Evolutionary conservation across 805 yeast species (phyloP).

Genomic region (Nakazawaea wickerhamii): DNA sequence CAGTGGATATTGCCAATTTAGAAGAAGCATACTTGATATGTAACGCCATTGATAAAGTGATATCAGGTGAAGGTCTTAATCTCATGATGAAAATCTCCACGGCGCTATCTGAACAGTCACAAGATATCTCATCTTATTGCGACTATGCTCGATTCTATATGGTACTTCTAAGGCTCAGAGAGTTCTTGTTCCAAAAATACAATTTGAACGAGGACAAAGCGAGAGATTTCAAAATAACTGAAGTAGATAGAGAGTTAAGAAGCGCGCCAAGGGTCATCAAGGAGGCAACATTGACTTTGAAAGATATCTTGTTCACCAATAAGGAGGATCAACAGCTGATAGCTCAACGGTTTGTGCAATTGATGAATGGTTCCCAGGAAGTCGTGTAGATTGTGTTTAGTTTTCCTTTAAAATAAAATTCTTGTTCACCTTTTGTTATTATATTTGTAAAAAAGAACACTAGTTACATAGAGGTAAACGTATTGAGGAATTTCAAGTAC

Average conservation of each 20-base stretch:
- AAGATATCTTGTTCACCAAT: not conserved
- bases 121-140: not conserved
- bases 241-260: slow-evolving; percentile 29
- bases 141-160: slow-evolving; percentile 14
- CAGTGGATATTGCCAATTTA: slow-evolving; percentile 31
- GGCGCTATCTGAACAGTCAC: slow-evolving; percentile 13
- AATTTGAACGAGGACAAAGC: slow-evolving; percentile 21
- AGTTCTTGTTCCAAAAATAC: slow-evolving; percentile 20
- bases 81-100: slow-evolving; percentile 21
- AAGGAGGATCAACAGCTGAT: slow-evolving; percentile 4
- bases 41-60: slow-evolving; percentile 36
- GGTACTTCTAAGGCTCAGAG: slow-evolving; percentile 19
- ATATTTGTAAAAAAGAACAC: too few species aligned
- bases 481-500: too few species aligned
- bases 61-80: slow-evolving; percentile 37
- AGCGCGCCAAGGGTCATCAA: slow-evolving; percentile 19
- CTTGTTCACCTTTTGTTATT: too few species aligned
- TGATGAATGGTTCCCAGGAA: slow-evolving; percentile 1
- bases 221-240: slow-evolving; percentile 26
- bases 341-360: slow-evolving; percentile 2
- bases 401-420: too few species aligned
- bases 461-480: too few species aligned
- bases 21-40: slow-evolving; percentile 50
- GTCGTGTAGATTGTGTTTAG: slow-evolving; percentile 5
- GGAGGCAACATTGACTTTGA: not conserved